Base-by-base conservation (phyloP, 441 rosid species). In the Erodium texanum region DNA sequence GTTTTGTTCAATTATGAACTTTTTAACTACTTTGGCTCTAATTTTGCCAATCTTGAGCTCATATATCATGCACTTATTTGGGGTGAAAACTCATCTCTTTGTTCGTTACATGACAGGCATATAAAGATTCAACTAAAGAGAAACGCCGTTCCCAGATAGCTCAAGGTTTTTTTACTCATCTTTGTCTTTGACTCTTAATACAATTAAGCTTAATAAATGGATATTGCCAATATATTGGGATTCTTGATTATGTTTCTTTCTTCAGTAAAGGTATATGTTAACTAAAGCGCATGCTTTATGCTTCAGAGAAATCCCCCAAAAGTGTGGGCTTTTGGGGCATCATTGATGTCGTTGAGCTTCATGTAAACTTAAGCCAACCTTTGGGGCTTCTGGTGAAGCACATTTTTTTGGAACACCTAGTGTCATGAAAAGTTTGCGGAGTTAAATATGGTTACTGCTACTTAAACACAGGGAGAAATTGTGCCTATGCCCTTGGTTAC, bases 101-200 rank as follows among this genome's bases (percentile, higher is more conserved):
- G 62, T 54, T 24, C 68, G 67, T 70, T 71, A 70, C 61, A 9
- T 73, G 66, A 70, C 81, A 95, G 97, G 98, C 87, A 68, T 93
- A 96, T 76, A 91, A 93, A 75, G 97, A 93, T 61, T 90, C 96
- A 65, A 93, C 99, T 7, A 96, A 93, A 82, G 98, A 96, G 77
- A 90, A 87, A 72, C 84, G 96, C 0, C 98, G 98, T 68, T 90
- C 96, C 66, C 94, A 86, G 72, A 93, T 96, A 78, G 98, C 98
- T 65, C 98, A 90, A 90, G 98, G 99, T 96, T 82, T 70, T 75
- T 19, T 45, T 14, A 63, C 66, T 63, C 34, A 69, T 59, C 19
- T 38, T 11, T 29, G 12, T 45, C 64, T 58, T 69, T 15, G 36
- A 7, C 62, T 61, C 16, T 67, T 67, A 41, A 24, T 45, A 58